Evolutionary conservation across 2,329 filamentous ascomycete genomes (phyloP).

Genomic region (Xylariaceae sp.): DNA sequence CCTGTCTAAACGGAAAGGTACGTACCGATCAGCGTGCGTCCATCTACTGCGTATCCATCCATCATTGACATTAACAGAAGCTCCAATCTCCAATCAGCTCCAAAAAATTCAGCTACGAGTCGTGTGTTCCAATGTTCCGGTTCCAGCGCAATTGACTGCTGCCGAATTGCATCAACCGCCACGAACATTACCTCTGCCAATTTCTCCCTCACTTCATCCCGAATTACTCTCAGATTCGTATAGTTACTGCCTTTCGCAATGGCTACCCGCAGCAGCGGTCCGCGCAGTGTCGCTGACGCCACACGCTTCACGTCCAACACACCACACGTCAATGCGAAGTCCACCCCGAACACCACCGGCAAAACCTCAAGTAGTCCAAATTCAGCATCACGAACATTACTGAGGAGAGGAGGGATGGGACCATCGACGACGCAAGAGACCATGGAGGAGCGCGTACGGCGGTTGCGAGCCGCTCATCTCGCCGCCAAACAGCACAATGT

Average conservation of each 20-base stretch:
- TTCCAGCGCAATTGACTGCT: too few relatives aligned
- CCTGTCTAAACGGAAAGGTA: background rate
- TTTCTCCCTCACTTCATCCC: too few relatives aligned
- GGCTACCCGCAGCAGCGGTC: constrained; percentile 39
- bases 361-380: constrained; percentile 19
- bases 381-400: constrained; percentile 27
- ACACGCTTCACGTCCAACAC: constrained; percentile 77
- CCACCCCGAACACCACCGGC: constrained; percentile 39
- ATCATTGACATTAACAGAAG: background rate
- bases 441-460: constrained; percentile 71
- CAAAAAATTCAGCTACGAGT: constrained; percentile 14
- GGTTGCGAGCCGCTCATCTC: constrained; percentile 70
- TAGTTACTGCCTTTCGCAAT: constrained; percentile 15
- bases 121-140: too few relatives aligned
- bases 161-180: too few relatives aligned
- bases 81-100: constrained; percentile 9
- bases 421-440: constrained; percentile 58
- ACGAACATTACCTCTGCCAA: too few relatives aligned
- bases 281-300: constrained; percentile 77
- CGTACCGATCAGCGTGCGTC: too few relatives aligned
- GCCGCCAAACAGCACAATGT: constrained; percentile 66
- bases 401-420: constrained; percentile 38
- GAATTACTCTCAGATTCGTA: too few relatives aligned
- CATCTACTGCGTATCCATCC: too few relatives aligned
- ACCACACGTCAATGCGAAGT: constrained; percentile 72